phyloP scores from a whole-genome alignment of 345 rosid genomes.

The Rhizophora apiculata region DNA sequence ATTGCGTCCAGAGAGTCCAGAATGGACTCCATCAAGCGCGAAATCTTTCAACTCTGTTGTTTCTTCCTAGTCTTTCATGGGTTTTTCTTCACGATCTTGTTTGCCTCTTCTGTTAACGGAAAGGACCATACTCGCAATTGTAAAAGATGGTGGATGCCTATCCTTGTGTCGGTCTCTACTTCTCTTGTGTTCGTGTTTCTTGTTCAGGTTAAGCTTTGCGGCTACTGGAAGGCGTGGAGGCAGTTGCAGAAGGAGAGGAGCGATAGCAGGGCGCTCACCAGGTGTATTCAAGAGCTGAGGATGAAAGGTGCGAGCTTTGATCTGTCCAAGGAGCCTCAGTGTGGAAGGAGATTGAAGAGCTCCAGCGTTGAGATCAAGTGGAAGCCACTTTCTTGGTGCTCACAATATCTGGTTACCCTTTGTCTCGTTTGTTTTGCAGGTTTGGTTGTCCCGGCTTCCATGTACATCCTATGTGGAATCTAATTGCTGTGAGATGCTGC shows the following conservation, averaged over 20 bases:
- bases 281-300: slow-evolving; percentile 81
- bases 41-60: slow-evolving; percentile 76
- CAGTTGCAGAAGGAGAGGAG: slow-evolving; percentile 69
- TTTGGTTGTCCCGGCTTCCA: slow-evolving; percentile 57
- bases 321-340: slow-evolving; percentile 74
- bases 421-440: slow-evolving; percentile 67
- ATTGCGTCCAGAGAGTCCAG: slow-evolving; percentile 56
- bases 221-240: slow-evolving; percentile 69
- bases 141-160: slow-evolving; percentile 86
- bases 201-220: slow-evolving; percentile 64
- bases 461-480: slow-evolving; percentile 63
- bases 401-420: slow-evolving; percentile 56
- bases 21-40: slow-evolving; percentile 71
- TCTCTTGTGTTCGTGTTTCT: slow-evolving; percentile 65
- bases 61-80: slow-evolving; percentile 73
- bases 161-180: slow-evolving; percentile 46
- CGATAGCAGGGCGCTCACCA: slow-evolving; percentile 59
- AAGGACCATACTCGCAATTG: slow-evolving; percentile 43
- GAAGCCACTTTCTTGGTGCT: slow-evolving; percentile 83
- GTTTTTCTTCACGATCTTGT: slow-evolving; percentile 58
- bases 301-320: slow-evolving; percentile 96
- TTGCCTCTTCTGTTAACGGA: slow-evolving; percentile 42
- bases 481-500: slow-evolving; percentile 5
- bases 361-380: slow-evolving; percentile 94
- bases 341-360: slow-evolving; percentile 84